A percentile compares a stretch with the other conserved stretches of the same genome.
Evolutionary conservation across 208 protist species (phyloP).

Genomic region (Histomonas meleagridis): DNA sequence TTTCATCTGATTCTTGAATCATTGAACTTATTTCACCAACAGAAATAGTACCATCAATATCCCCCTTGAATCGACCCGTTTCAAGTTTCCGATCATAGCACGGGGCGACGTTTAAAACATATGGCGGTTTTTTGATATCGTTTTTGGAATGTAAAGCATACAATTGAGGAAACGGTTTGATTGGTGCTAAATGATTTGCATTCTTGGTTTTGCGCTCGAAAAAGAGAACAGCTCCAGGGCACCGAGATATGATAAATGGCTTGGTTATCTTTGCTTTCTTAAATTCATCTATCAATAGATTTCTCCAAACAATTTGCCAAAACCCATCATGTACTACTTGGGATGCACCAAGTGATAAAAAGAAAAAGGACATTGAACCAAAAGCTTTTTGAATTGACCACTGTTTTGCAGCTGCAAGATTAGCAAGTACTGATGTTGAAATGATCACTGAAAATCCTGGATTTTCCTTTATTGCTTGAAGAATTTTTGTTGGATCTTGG

Average conservation of each 20-base stretch:
- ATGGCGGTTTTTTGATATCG: background rate
- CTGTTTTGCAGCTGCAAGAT: background rate
- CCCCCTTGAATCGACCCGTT: background rate
- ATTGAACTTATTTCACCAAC: background rate
- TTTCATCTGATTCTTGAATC: background rate
- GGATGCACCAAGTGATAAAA: background rate
- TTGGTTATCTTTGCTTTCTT: background rate
- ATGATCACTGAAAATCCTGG: background rate
- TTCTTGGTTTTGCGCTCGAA: conserved; percentile 29
- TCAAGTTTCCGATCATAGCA: conserved; percentile 21
- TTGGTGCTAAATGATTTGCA: conserved; percentile 12
- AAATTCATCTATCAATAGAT: background rate
- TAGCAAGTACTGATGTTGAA: background rate
- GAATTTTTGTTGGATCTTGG: background rate
- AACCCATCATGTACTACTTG: background rate
- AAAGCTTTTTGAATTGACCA: background rate
- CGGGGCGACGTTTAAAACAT: background rate
- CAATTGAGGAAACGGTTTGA: conserved; percentile 5
- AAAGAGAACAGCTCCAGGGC: background rate
- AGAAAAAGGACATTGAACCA: background rate
- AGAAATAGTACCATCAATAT: background rate
- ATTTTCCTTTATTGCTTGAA: background rate
- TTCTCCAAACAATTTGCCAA: background rate
- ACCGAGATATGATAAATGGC: conserved; percentile 25
- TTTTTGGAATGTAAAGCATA: background rate